Percentiles rank a stretch among this genome's conserved stretches.
Conservation (phyloP, 1,139 yeast species). For the Hansenula lynferdii region DNA sequence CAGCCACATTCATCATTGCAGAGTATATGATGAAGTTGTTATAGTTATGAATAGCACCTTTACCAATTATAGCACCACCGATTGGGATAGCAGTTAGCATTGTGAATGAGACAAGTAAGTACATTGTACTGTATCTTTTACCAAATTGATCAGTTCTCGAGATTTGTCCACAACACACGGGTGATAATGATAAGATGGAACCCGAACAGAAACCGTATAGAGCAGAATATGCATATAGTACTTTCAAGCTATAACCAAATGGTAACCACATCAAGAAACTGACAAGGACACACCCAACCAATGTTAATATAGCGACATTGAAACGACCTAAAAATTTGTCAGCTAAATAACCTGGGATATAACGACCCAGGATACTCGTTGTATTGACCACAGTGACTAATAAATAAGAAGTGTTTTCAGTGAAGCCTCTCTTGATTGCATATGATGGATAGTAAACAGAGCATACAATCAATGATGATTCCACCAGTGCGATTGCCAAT, state of each 20-base stretch:
- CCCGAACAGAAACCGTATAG: not conserved
- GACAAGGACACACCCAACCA: not conserved
- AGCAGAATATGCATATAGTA: not conserved
- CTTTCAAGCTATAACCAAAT: not conserved
- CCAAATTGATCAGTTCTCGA: not conserved
- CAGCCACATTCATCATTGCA: not conserved
- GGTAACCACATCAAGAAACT: not conserved
- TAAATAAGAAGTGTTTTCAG: not conserved
- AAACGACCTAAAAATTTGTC: not conserved
- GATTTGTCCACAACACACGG: not conserved
- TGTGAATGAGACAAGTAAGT: not conserved
- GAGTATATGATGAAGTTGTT: not conserved
- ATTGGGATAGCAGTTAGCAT: not conserved
- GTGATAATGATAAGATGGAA: not conserved
- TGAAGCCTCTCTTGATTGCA: not conserved
- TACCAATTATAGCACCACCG: not conserved
- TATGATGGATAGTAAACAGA: not conserved
- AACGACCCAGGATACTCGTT: not conserved
- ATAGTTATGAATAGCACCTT: constrained; percentile 5
- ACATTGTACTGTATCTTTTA: not conserved
- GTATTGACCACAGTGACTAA: not conserved
- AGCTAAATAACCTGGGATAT: not conserved
- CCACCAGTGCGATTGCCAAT: not conserved
- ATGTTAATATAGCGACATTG: not conserved
- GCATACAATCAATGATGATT: not conserved